Conservation (phyloP, 176 grass and related monocot genomes). For the Stipa capillata region DNA sequence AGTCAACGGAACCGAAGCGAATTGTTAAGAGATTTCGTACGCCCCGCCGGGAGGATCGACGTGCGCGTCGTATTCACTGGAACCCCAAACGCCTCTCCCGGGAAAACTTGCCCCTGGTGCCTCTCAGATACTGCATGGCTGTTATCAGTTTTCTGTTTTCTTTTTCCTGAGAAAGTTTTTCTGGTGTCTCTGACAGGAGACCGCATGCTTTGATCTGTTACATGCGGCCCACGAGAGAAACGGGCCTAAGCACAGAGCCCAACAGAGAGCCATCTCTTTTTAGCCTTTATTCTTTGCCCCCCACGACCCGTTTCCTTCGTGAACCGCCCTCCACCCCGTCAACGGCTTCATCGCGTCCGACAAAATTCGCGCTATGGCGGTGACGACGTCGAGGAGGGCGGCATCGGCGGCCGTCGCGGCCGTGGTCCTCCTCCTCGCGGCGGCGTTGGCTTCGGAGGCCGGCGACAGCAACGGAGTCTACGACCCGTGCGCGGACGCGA, state of each 20-base stretch:
- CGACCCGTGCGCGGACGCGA: conserved; percentile 67
- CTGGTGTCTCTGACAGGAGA: too few relatives aligned
- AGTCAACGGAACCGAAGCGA: too few relatives aligned
- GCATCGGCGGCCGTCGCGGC: too few relatives aligned
- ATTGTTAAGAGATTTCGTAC: too few relatives aligned
- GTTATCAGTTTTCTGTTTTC: too few relatives aligned
- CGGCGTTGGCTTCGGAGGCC: background rate
- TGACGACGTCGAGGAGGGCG: conserved; percentile 15
- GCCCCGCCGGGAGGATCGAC: too few relatives aligned
- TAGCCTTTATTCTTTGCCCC: conserved; percentile 33
- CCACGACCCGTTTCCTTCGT: conserved; percentile 10
- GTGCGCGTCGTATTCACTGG: too few relatives aligned
- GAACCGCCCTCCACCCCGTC: conserved; percentile 7
- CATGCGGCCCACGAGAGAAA: background rate
- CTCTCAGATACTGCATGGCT: too few relatives aligned
- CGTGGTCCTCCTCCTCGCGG: background rate
- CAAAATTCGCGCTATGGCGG: background rate
- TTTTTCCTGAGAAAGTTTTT: too few relatives aligned
- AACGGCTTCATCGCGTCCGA: conserved; percentile 20
- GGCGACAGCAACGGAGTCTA: conserved; percentile 57
- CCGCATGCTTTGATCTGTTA: too few relatives aligned
- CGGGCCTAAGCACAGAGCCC: background rate
- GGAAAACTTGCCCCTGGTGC: too few relatives aligned
- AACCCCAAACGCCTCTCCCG: too few relatives aligned
- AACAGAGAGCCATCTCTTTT: background rate